Evolutionary conservation across 1,139 yeast genomes (phyloP), one percentile per base, ranked within the genome.

Genomic region (Arxiozyma telluris): DNA sequence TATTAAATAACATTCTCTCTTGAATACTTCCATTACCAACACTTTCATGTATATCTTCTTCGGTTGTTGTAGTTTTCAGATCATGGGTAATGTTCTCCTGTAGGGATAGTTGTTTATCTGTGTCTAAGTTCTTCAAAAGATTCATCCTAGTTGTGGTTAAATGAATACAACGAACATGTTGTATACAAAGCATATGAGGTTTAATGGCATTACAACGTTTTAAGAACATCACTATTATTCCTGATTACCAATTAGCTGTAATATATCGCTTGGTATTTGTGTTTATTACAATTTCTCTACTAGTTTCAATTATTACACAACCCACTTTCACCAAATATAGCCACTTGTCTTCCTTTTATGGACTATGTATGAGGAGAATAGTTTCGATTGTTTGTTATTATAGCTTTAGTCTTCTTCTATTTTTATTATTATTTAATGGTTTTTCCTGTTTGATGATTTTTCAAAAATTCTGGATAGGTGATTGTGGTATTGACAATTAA

Each of bases 1-100:
- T 43, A 25, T 50, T 44, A 12, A 50, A 50, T 17, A 50, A 15
- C 21, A 42, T 45, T 11, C 52, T 17, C 25, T 50, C 52, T 18
- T 50, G 52, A 15, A 50, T 44, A 27, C 48, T 50, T 22, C 34
- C 22, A 11, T 38, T 23, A 18, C n/a, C 39, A 34, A 12, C 12
- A 34, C 6, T 34, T 4, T 43, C 25, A 20, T 42, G 25, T 8
- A 25, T 27, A 21, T 21, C 25, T 17, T 44, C 38, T 6, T 23
- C 22, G n/a, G 47, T 9, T 25, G 39, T 30, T 11, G 47, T 25
- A 15, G n/a, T 20, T 25, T 30, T 15, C 15, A 20, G 18, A 17
- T 27, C 47, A 7, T 15, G 18, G 18, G 25, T 22, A 18, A 2
- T 18, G 21, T 8, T 27, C 8, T 27, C 41, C 3, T 25, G 22